These are phyloP conservation scores for Clonostachys sp. DNA, from an alignment of 2,329 filamentous ascomycete genomes.

Conservation along the genomic window DNA sequence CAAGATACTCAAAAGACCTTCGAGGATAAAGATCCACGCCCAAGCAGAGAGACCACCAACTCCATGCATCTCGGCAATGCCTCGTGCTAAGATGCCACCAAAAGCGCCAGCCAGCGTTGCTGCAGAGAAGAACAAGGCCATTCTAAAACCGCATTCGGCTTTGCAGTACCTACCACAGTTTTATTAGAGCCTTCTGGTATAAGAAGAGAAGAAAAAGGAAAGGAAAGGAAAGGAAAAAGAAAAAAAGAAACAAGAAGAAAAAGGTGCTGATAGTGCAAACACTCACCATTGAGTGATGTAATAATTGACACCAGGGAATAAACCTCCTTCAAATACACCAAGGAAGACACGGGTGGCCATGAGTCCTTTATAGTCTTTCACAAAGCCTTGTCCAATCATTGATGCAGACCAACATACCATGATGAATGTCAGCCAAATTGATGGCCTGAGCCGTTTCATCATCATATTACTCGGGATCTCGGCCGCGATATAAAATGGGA, in stretches of 20 bases:
- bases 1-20: conserved; percentile 65
- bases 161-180: no score
- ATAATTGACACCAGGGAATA: conserved; percentile 50
- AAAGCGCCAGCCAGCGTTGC: conserved; percentile 77
- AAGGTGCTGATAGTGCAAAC: conserved; percentile 41
- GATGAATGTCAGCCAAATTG: conserved; percentile 64
- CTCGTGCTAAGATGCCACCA: conserved; percentile 66
- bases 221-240: conserved; percentile 18
- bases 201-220: no score
- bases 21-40: conserved; percentile 65
- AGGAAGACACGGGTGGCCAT: conserved; percentile 82
- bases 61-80: conserved; percentile 65
- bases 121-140: conserved; percentile 77
- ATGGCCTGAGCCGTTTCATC: conserved; percentile 12
- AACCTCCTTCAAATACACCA: conserved; percentile 70
- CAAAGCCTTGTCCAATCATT: conserved; percentile 80
- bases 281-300: conserved; percentile 56
- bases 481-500: conserved; percentile 69
- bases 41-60: conserved; percentile 54
- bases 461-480: conserved; percentile 55
- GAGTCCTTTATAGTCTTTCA: conserved; percentile 72
- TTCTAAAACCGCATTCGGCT: conserved; percentile 31
- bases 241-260: conserved; percentile 12
- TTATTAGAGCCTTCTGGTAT: no score
- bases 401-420: conserved; percentile 61